phyloP scores from a whole-genome alignment of 2,329 filamentous ascomycete genomes.

The Xylaria sp. region DNA sequence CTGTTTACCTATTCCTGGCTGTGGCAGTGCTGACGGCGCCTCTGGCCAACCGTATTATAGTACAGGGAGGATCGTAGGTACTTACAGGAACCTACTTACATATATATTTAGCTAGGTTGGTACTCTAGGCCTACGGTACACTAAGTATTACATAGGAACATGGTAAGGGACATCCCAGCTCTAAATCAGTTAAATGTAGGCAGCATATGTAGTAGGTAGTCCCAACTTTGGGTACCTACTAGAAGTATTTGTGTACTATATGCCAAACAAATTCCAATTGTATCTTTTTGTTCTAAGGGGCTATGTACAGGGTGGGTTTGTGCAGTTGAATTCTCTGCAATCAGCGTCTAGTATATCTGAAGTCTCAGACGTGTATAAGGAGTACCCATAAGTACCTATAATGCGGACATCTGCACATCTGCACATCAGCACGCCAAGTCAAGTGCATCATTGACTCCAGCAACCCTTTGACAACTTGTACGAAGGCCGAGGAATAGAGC shows the following conservation, averaged over 20 bases:
- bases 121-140: neutral
- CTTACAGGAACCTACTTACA: neutral
- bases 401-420: neutral
- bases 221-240: neutral
- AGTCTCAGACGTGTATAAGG: neutral
- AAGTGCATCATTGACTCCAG: too few species aligned
- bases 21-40: constrained; percentile 33
- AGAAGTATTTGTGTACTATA: too few species aligned
- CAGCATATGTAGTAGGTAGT: neutral
- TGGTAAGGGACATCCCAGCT: neutral
- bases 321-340: too few species aligned
- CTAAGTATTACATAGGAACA: neutral
- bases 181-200: neutral
- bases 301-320: too few species aligned
- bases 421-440: neutral
- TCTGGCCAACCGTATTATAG: neutral
- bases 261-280: too few species aligned
- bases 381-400: neutral
- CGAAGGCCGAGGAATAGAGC: constrained; percentile 18
- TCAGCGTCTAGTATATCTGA: too few species aligned
- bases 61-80: neutral
- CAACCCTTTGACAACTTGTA: constrained; percentile 20
- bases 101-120: neutral
- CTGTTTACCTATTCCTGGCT: constrained; percentile 32
- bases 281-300: too few species aligned